These are phyloP conservation scores for Solanum rostratum DNA, from an alignment of 257 asterid genomes.

Conservation along the genomic window DNA sequence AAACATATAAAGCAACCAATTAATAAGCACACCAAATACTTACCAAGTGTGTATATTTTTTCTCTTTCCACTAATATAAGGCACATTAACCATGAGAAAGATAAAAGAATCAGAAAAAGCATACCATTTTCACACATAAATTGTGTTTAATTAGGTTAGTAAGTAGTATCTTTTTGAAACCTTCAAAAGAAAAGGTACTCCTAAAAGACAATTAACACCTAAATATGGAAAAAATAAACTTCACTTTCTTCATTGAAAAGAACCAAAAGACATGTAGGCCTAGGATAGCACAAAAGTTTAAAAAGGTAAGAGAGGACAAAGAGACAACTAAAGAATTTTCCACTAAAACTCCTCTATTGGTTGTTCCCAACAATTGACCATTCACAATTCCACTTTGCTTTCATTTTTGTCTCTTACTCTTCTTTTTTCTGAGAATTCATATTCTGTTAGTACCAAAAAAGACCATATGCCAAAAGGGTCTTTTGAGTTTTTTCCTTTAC, in stretches of 20 bases:
- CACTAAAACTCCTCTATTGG: constrained; percentile 6
- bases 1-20: neutral
- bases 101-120: neutral
- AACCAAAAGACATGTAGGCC: constrained; percentile 13
- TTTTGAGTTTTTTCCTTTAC: constrained; percentile 17
- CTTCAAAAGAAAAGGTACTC: neutral
- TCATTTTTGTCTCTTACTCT: neutral
- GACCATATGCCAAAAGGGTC: constrained; percentile 15
- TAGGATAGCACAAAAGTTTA: constrained; percentile 9
- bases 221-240: constrained; percentile 13
- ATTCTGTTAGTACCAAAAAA: constrained; percentile 43
- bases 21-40: neutral
- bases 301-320: constrained; percentile 1
- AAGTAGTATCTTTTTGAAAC: constrained; percentile 8
- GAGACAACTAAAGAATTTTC: constrained; percentile 9
- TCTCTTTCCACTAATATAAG: neutral
- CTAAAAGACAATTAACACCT: neutral
- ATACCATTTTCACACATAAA: constrained; percentile 8
- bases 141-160: constrained; percentile 7
- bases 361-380: neutral
- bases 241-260: constrained; percentile 25
- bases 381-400: constrained; percentile 2
- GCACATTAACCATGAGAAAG: neutral
- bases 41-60: neutral
- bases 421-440: neutral